A percentile compares a stretch with the other conserved stretches of the same genome.
These are phyloP conservation scores for Scalesia atractyloides DNA, from an alignment of 129 eudicot species.

Conservation along the genomic window DNA sequence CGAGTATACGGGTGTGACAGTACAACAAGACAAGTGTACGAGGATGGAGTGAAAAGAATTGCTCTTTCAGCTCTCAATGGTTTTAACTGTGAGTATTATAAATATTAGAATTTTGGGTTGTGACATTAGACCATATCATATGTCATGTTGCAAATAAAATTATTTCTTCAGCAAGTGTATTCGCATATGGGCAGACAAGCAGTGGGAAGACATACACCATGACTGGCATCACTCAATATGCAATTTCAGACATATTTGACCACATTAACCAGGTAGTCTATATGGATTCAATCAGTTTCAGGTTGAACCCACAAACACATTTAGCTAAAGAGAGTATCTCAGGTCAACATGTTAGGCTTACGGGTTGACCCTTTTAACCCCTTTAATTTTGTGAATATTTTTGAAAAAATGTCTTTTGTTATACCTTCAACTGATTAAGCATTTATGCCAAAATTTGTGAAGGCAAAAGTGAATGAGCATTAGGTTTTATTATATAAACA, in stretches of 20 bases:
- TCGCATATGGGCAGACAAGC: constrained; percentile 98
- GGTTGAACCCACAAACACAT: background rate
- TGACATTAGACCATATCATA: constrained; percentile 1
- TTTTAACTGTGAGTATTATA: constrained; percentile 63
- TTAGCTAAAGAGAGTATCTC: background rate
- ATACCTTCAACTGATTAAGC: background rate
- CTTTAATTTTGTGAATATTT: background rate
- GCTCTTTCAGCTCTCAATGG: constrained; percentile 84
- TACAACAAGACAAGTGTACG: constrained; percentile 81
- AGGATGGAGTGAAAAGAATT: constrained; percentile 75
- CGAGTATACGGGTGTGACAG: constrained; percentile 59
- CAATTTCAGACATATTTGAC: constrained; percentile 71
- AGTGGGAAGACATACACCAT: constrained; percentile 99
- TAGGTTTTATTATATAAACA: background rate
- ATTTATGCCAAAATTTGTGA: background rate
- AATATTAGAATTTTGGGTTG: background rate
- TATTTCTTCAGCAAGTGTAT: constrained; percentile 72
- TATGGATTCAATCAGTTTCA: background rate
- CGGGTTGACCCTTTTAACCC: background rate
- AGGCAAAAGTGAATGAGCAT: background rate
- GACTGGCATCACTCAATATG: constrained; percentile 73
- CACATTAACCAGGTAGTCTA: constrained; percentile 50
- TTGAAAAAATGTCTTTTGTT: background rate
- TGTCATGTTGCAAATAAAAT: constrained; percentile 15
- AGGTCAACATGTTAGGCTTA: background rate